Base-by-base conservation (phyloP, 768 basidiomycete species). In the Amanita exitialis region DNA sequence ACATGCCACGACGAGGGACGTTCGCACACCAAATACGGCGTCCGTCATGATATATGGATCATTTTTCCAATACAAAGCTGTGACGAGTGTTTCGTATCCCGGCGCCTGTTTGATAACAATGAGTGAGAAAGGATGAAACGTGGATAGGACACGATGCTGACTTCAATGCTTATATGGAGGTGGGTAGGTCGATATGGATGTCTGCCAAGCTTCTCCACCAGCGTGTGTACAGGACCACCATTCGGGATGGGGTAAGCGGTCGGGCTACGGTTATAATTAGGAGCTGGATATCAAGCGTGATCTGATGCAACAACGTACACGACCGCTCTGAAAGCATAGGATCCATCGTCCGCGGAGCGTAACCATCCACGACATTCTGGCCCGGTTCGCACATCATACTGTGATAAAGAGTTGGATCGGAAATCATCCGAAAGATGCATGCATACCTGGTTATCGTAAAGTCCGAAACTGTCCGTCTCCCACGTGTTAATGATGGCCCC, bases 111-210 rank as follows among this genome's bases (percentile, higher is more conserved):
- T 59, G 61, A 66, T 20, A 28, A 1, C 2, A 10, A 30, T 30
- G 37, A 42, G 46, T 25, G 38, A 35, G 20, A 37, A 39, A 15
- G 12, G 42, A 4, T n/a, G 18, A n/a, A 3, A 15, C 13, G 41
- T 27, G 16, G 0, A 37, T 23, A 12, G 9, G 32, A 37, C 21
- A 12, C 15, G 2, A 13, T 13, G 47, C 62, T 2, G 3, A 83
- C 86, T 47, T 81, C 66, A 50, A 90, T 70, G 69, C 80, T 72
- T 54, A 91, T 66, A 63, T 93, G 90, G 44, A 93, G 59, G 62
- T 93, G 90, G 41, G 78, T 86, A 9, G 90, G 90, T 12, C 90
- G 75, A 52, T 81, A 81, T 52, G 82, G 78, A 59, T 92, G 90
- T 44, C 90, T 72, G 10, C 74, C 74, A 6, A 90, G 69, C 0